These are phyloP conservation scores for Polysphondylium violaceum DNA, from an alignment of 78 protist genomes.

Conservation along the genomic window DNA sequence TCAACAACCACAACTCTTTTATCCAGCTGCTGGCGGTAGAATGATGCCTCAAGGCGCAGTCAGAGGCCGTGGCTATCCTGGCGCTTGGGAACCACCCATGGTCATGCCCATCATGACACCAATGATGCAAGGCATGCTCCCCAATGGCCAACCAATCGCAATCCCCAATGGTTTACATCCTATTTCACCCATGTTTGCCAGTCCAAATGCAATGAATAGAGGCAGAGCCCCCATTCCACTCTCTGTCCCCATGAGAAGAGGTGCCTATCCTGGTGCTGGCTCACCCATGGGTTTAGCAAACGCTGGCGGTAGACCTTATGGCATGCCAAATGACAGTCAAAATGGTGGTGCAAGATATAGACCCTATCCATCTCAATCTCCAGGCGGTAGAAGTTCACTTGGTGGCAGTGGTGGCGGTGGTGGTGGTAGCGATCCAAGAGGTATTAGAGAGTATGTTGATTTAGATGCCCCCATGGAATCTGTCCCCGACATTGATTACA, in stretches of 20 bases:
- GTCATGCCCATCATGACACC: slow-evolving; percentile 22
- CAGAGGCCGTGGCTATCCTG: slow-evolving; percentile 9
- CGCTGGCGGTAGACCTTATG: not conserved
- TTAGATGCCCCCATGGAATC: slow-evolving; percentile 59
- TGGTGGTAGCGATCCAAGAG: slow-evolving; percentile 57
- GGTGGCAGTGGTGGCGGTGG: too few species aligned
- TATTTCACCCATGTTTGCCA: slow-evolving; percentile 40
- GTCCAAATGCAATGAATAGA: slow-evolving; percentile 21
- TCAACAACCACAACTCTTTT: slow-evolving; percentile 1
- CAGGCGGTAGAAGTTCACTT: not conserved
- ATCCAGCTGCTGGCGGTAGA: not conserved
- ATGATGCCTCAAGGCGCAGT: not conserved
- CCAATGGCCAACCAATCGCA: not conserved
- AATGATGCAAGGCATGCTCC: slow-evolving; percentile 9
- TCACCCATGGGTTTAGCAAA: not conserved
- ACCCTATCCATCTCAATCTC: slow-evolving; percentile 47
- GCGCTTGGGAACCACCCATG: slow-evolving; percentile 33
- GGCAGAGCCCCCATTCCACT: slow-evolving; percentile 32
- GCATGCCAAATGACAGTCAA: not conserved
- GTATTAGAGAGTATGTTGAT: slow-evolving; percentile 75
- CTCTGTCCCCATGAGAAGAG: slow-evolving; percentile 13
- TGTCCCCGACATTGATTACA: slow-evolving; percentile 65
- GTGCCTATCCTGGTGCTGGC: not conserved
- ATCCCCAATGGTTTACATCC: not conserved
- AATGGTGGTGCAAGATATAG: slow-evolving; percentile 34